A percentile compares a stretch with the other conserved stretches of the same genome.
phyloP scores from a whole-genome alignment of 2,329 filamentous ascomycete genomes.

The Pseudophaeomoniella oleicola region DNA sequence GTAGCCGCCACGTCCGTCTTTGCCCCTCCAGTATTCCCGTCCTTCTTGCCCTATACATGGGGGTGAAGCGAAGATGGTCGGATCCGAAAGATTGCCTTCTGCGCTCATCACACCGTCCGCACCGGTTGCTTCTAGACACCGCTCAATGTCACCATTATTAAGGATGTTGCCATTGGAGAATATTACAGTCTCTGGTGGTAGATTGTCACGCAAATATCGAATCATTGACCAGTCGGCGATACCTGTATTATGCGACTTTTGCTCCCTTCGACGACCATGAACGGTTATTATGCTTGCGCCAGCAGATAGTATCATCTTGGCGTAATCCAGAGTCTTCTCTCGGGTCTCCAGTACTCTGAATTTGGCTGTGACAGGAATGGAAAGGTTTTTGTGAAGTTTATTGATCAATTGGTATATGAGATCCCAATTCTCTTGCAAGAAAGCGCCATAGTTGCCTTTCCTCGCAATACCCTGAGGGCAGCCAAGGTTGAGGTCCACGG shows the following conservation, averaged over 20 bases:
- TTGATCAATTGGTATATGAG: conserved; percentile 72
- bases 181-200: conserved; percentile 78
- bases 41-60: conserved; percentile 51
- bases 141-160: conserved; percentile 60
- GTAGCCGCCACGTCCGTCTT: conserved; percentile 67
- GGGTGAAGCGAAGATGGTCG: conserved; percentile 62
- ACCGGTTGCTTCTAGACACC: conserved; percentile 68
- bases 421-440: conserved; percentile 83
- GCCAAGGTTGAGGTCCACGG: conserved; percentile 79
- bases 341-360: conserved; percentile 78
- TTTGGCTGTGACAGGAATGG: conserved; percentile 84
- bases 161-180: conserved; percentile 96
- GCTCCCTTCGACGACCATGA: conserved; percentile 74
- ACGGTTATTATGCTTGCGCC: conserved; percentile 90
- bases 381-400: conserved; percentile 61
- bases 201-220: conserved; percentile 62
- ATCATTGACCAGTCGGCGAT: conserved; percentile 85
- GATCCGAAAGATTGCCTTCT: conserved; percentile 87
- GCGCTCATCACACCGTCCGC: conserved; percentile 92
- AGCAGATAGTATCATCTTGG: conserved; percentile 68
- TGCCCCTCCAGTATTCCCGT: conserved; percentile 75
- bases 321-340: conserved; percentile 79
- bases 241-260: conserved; percentile 92
- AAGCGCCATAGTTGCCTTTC: conserved; percentile 83
- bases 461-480: conserved; percentile 92